Conservation (phyloP, 192 early-diverging fungal species). For the Phycomyces nitens region DNA sequence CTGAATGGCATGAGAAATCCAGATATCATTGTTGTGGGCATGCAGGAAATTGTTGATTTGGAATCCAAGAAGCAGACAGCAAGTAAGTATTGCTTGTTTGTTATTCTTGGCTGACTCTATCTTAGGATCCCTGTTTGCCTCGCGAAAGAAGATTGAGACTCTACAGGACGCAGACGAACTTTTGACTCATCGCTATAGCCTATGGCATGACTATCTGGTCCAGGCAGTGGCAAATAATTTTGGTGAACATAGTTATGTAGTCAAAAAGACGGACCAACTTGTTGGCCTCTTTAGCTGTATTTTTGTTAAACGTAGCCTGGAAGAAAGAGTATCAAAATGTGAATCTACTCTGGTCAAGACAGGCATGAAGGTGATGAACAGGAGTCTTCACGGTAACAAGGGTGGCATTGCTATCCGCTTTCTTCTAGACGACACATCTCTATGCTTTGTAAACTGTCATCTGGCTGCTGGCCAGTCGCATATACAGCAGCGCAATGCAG, state of each 20-base stretch:
- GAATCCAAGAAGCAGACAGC: conserved; percentile 80
- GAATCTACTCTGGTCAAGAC: conserved; percentile 83
- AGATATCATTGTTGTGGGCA: conserved; percentile 76
- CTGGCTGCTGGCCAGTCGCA: conserved; percentile 83
- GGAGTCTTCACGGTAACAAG: conserved; percentile 84
- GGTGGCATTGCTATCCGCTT: conserved; percentile 76
- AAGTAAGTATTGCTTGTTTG: conserved; percentile 43
- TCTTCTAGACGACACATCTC: conserved; percentile 71
- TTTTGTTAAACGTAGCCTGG: conserved; percentile 66
- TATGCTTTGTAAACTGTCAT: conserved; percentile 86
- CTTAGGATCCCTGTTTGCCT: conserved; percentile 51
- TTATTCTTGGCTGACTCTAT: not conserved
- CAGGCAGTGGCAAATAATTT: conserved; percentile 53
- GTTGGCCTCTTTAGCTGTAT: conserved; percentile 91
- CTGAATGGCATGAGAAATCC: conserved; percentile 51
- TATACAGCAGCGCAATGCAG: conserved; percentile 66
- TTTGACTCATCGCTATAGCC: conserved; percentile 67
- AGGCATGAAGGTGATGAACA: conserved; percentile 68
- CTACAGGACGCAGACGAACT: conserved; percentile 48
- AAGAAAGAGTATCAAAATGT: conserved; percentile 50
- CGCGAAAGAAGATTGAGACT: conserved; percentile 54
- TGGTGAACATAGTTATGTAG: conserved; percentile 51
- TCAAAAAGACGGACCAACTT: conserved; percentile 73
- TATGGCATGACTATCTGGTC: conserved; percentile 80
- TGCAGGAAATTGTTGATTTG: conserved; percentile 86